Conservation (phyloP, 148 eudicot species). For the Rhododendron molle region DNA sequence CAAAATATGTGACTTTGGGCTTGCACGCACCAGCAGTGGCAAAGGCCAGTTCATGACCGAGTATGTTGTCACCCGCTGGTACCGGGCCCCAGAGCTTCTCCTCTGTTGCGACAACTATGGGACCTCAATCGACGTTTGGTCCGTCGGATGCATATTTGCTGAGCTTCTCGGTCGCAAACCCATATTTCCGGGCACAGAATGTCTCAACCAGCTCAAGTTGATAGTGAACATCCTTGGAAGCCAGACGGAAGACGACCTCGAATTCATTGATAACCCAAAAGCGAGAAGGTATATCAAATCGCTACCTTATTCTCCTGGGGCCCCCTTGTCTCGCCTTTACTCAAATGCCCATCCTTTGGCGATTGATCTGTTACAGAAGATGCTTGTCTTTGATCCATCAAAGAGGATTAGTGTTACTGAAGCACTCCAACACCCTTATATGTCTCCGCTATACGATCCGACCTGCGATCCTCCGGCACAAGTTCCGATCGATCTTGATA, state of each 20-base stretch:
- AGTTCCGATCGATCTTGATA: constrained; percentile 56
- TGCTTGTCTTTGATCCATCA: constrained; percentile 69
- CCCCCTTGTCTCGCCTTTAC: constrained; percentile 51
- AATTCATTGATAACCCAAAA: constrained; percentile 62
- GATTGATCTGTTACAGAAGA: constrained; percentile 58
- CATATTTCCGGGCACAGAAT: constrained; percentile 65
- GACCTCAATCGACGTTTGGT: constrained; percentile 66
- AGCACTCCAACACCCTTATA: constrained; percentile 68
- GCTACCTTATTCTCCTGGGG: constrained; percentile 52
- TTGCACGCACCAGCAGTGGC: constrained; percentile 71
- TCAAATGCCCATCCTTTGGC: constrained; percentile 65
- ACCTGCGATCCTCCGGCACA: constrained; percentile 50
- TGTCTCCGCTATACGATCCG: constrained; percentile 61
- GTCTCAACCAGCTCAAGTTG: constrained; percentile 62
- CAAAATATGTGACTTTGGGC: constrained; percentile 80
- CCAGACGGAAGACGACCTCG: constrained; percentile 51
- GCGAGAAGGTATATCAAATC: constrained; percentile 51
- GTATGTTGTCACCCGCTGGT: constrained; percentile 86
- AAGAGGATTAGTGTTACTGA: constrained; percentile 66
- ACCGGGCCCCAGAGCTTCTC: constrained; percentile 74
- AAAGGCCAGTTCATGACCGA: constrained; percentile 80
- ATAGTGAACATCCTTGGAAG: constrained; percentile 63
- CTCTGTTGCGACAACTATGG: constrained; percentile 81
- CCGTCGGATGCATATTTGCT: constrained; percentile 76
- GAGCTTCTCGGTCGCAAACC: constrained; percentile 80